These are phyloP conservation scores for Paramecium caudatum DNA, from an alignment of 73 alveolate species.

Conservation along the genomic window DNA sequence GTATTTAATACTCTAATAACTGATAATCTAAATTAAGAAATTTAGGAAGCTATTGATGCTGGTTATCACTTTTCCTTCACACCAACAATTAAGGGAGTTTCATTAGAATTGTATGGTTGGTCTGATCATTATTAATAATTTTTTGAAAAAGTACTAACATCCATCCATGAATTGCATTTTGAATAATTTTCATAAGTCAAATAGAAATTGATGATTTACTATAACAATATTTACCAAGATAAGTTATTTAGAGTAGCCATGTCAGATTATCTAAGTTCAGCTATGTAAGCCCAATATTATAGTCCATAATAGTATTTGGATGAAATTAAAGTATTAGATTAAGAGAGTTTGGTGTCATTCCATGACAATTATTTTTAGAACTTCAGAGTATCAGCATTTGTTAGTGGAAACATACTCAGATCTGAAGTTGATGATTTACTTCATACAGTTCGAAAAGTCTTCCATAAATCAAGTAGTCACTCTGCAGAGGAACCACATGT, in stretches of 20 bases:
- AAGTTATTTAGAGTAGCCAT: conserved; percentile 52
- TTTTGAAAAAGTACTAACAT: conserved; percentile 10
- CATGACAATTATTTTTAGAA: conserved; percentile 16
- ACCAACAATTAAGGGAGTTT: conserved; percentile 40
- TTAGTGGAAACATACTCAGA: conserved; percentile 32
- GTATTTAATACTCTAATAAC: conserved; percentile 39
- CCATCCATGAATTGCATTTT: neutral
- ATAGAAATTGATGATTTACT: conserved; percentile 8
- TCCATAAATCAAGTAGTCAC: conserved; percentile 47
- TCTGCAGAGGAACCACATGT: conserved; percentile 49
- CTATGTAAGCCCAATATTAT: conserved; percentile 15
- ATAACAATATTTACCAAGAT: conserved; percentile 56
- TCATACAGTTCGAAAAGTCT: conserved; percentile 24
- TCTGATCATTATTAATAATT: conserved; percentile 12
- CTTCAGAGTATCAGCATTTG: conserved; percentile 45
- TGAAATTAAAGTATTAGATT: neutral
- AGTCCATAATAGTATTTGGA: neutral
- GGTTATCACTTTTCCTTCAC: conserved; percentile 36
- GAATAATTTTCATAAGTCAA: conserved; percentile 36
- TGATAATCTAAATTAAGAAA: conserved; percentile 35
- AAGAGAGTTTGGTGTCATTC: neutral
- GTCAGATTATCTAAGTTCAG: conserved; percentile 49
- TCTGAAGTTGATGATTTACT: conserved; percentile 46
- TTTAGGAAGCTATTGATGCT: conserved; percentile 63
- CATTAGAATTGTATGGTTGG: conserved; percentile 67